phyloP scores from a whole-genome alignment of 148 eudicot genomes.

The Tetragonia tetragonoides region DNA sequence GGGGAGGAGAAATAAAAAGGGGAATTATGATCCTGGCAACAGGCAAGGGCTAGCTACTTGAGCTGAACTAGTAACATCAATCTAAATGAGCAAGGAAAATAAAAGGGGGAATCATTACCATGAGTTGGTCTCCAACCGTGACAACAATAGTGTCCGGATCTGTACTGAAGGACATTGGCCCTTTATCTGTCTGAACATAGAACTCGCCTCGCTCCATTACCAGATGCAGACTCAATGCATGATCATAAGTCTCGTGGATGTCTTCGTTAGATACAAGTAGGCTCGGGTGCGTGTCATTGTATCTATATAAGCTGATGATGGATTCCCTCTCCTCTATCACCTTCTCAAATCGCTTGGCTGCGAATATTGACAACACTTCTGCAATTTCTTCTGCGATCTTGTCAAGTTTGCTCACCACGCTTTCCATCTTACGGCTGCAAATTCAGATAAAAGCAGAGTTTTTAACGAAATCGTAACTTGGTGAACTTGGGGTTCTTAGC shows the following conservation, averaged over 20 bases:
- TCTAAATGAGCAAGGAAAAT: neutral
- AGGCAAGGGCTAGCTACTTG: too few species aligned
- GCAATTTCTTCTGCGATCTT: constrained; percentile 54
- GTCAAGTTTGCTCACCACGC: constrained; percentile 48
- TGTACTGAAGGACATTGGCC: constrained; percentile 46
- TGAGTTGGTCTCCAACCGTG: constrained; percentile 58
- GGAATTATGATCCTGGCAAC: too few species aligned
- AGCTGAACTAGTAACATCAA: neutral
- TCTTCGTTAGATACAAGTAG: constrained; percentile 33
- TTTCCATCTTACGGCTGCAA: constrained; percentile 63
- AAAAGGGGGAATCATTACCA: constrained; percentile 34
- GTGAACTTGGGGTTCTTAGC: neutral
- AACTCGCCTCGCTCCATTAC: constrained; percentile 57
- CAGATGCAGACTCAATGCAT: constrained; percentile 56
- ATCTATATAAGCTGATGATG: constrained; percentile 51
- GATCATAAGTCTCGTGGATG: constrained; percentile 38
- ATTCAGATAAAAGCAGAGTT: neutral
- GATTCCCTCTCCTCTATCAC: constrained; percentile 47
- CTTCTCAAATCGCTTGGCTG: constrained; percentile 30
- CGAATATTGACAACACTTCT: constrained; percentile 35
- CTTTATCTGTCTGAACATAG: constrained; percentile 42
- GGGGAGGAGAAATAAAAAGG: too few species aligned
- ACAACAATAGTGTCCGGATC: constrained; percentile 61
- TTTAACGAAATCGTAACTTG: neutral
- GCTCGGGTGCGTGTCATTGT: constrained; percentile 43